phyloP scores from a whole-genome alignment of 1,139 yeast genomes.

The Scheffersomyces insectosa region DNA sequence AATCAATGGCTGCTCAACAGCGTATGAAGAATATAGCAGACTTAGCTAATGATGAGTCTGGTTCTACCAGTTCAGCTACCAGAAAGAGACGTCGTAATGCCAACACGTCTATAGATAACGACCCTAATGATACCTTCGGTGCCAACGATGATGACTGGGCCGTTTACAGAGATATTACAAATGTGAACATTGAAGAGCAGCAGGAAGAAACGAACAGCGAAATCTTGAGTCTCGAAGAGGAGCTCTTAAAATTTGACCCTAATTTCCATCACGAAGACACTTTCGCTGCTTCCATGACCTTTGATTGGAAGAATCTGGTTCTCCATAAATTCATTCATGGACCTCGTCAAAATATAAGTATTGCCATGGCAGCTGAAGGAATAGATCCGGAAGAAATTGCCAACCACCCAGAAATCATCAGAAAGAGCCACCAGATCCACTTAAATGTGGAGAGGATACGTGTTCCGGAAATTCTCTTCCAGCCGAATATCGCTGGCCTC shows the following conservation, averaged over 20 bases:
- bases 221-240: constrained; percentile 67
- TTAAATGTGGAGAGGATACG: constrained; percentile 87
- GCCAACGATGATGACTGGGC: constrained; percentile 97
- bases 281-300: constrained; percentile 64
- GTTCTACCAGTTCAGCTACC: constrained; percentile 37
- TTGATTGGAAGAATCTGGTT: constrained; percentile 81
- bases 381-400: constrained; percentile 45
- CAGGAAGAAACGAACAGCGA: constrained; percentile 68
- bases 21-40: constrained; percentile 92
- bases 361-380: constrained; percentile 47
- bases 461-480: constrained; percentile 88
- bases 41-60: constrained; percentile 72
- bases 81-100: constrained; percentile 55
- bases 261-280: constrained; percentile 84
- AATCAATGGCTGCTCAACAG: constrained; percentile 88
- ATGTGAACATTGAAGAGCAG: constrained; percentile 69
- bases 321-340: constrained; percentile 88
- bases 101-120: constrained; percentile 75
- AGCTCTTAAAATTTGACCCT: constrained; percentile 78
- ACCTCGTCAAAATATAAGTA: constrained; percentile 61
- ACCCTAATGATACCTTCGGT: constrained; percentile 92
- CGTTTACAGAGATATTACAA: constrained; percentile 80
- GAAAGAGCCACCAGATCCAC: constrained; percentile 75
- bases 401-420: constrained; percentile 44
- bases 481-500: constrained; percentile 92